Percentiles rank a stretch among this genome's conserved stretches.
Conservation (phyloP, 345 rosid species). For the Hevea brasiliensis region DNA sequence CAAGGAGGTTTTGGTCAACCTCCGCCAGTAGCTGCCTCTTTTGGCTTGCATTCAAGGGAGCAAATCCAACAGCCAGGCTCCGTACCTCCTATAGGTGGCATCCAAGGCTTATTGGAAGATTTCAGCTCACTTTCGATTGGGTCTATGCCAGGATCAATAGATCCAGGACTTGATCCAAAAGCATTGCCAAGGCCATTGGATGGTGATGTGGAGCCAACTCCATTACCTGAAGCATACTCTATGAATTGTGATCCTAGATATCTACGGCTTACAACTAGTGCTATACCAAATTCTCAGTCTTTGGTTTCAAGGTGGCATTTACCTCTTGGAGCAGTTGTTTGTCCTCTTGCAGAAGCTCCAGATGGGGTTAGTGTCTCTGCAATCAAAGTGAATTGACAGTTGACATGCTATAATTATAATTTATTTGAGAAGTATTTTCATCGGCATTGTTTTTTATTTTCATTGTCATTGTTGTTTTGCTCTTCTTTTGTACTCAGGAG, state of each 20-base stretch:
- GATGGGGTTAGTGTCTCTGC: slow-evolving; percentile 67
- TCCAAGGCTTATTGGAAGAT: slow-evolving; percentile 80
- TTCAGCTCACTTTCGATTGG: slow-evolving; percentile 76
- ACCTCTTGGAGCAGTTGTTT: slow-evolving; percentile 96
- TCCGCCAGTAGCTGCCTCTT: slow-evolving; percentile 38
- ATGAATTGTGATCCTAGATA: slow-evolving; percentile 84
- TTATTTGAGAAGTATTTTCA: slow-evolving; percentile 9
- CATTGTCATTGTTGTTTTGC: too few species aligned
- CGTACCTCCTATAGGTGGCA: slow-evolving; percentile 61
- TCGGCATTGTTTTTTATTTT: slow-evolving; percentile 15
- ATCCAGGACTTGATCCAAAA: slow-evolving; percentile 73
- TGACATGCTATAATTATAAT: slow-evolving; percentile 10
- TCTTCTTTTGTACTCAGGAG: slow-evolving; percentile 56
- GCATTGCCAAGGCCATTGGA: slow-evolving; percentile 91
- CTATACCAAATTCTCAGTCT: slow-evolving; percentile 89
- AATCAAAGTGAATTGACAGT: slow-evolving; percentile 12
- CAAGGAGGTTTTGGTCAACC: slow-evolving; percentile 55
- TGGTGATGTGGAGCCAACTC: slow-evolving; percentile 81
- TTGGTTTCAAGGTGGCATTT: slow-evolving; percentile 96
- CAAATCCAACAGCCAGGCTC: slow-evolving; percentile 58
- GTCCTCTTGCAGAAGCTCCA: slow-evolving; percentile 96
- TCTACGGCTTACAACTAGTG: slow-evolving; percentile 80
- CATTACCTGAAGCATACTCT: slow-evolving; percentile 59
- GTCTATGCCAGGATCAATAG: slow-evolving; percentile 76
- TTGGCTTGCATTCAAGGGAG: slow-evolving; percentile 46